These are phyloP conservation scores for Trametes hirsuta DNA, from an alignment of 1,284 basidiomycete species.

Conservation along the genomic window DNA sequence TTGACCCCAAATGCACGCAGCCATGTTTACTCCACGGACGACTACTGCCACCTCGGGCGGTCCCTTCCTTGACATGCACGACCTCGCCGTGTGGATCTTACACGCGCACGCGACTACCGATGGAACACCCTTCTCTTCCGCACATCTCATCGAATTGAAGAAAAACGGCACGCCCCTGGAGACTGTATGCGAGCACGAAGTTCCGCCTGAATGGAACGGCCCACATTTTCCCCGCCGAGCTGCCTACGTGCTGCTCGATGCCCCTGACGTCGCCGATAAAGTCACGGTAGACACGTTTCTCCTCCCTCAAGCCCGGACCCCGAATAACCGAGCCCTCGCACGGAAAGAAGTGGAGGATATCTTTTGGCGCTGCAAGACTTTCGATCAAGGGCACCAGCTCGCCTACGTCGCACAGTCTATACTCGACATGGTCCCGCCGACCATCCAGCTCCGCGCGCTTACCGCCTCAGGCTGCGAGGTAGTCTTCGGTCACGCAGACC, in stretches of 20 bases:
- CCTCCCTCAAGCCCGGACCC: slow-evolving; percentile 9
- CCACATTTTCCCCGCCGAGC: slow-evolving; percentile 2
- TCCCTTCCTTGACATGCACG: slow-evolving; percentile 24
- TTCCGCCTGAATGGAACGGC: slow-evolving; percentile 14
- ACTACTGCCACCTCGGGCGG: background rate
- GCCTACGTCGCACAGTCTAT: slow-evolving; percentile 24
- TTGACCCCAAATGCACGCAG: too few species aligned
- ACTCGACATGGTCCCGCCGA: slow-evolving; percentile 18
- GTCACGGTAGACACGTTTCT: slow-evolving; percentile 21
- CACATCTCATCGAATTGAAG: slow-evolving; percentile 24
- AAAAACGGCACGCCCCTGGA: slow-evolving; percentile 4
- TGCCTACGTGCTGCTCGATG: slow-evolving; percentile 22
- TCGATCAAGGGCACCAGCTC: slow-evolving; percentile 21
- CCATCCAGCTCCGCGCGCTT: slow-evolving; percentile 15
- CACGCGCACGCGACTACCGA: slow-evolving; percentile 17
- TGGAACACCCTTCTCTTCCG: slow-evolving; percentile 7
- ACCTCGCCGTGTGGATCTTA: slow-evolving; percentile 24
- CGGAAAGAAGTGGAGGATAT: slow-evolving; percentile 23
- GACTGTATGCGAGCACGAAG: slow-evolving; percentile 13
- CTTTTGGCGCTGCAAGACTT: slow-evolving; percentile 27
- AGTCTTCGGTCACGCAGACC: slow-evolving; percentile 15
- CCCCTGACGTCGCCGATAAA: background rate
- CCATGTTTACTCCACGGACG: background rate
- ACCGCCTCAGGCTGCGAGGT: slow-evolving; percentile 20
- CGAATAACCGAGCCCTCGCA: slow-evolving; percentile 3